A percentile compares a stretch with the other conserved stretches of the same genome.
Evolutionary conservation across 164 flowering plant species (phyloP).

Genomic region (Protea cynaroides): DNA sequence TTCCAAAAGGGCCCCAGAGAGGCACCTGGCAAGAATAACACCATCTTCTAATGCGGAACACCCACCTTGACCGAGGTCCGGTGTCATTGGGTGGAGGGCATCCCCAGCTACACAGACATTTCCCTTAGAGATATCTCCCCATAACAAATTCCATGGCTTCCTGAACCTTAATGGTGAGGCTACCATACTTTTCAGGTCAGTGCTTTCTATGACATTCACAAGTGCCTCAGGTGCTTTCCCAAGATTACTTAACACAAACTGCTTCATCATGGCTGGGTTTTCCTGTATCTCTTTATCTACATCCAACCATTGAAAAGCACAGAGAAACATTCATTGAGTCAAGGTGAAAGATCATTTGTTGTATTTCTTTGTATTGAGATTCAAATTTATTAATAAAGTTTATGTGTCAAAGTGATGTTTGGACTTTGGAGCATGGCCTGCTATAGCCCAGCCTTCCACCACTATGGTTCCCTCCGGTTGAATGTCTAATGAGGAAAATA

Average conservation of each 20-base stretch:
- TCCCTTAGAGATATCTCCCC: constrained; percentile 33
- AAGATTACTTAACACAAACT: constrained; percentile 32
- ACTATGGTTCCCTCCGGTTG: no score
- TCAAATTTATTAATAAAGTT: no score
- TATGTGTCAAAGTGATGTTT: no score
- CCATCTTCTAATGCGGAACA: constrained; percentile 48
- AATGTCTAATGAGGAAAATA: no score
- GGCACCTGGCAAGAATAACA: constrained; percentile 40
- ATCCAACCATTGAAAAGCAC: neutral
- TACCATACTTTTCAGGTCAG: constrained; percentile 14
- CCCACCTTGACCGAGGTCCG: constrained; percentile 51
- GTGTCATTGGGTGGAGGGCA: constrained; percentile 44
- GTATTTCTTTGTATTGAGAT: no score
- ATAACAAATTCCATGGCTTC: constrained; percentile 32
- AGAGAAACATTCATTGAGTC: neutral
- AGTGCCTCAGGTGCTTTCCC: constrained; percentile 22
- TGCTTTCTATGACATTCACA: constrained; percentile 19
- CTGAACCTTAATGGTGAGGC: constrained; percentile 27
- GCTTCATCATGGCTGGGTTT: constrained; percentile 33
- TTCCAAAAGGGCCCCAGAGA: constrained; percentile 28
- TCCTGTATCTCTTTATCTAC: constrained; percentile 25
- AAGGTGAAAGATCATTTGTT: no score
- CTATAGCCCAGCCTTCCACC: no score
- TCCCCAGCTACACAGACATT: constrained; percentile 42
- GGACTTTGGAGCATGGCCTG: no score